phyloP scores from a whole-genome alignment of 2,329 filamentous ascomycete species.

The Xylaria hypoxylon region DNA sequence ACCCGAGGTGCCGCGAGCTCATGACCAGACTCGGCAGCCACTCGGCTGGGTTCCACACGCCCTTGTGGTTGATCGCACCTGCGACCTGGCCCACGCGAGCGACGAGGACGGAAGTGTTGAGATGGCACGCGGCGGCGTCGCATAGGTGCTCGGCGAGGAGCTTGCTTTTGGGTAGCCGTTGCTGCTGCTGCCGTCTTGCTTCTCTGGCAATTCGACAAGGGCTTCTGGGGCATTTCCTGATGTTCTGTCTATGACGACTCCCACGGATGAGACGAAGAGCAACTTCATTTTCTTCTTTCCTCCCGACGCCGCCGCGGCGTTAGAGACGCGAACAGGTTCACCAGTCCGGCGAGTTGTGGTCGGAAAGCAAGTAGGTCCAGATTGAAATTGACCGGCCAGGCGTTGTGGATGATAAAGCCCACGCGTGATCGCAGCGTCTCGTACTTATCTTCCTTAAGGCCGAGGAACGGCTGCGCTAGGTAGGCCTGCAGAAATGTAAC shows the following conservation, averaged over 20 bases:
- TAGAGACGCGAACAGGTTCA: conserved; percentile 41
- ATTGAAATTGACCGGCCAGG: conserved; percentile 48
- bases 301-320: conserved; percentile 24
- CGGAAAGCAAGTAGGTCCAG: conserved; percentile 38
- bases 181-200: conserved; percentile 6
- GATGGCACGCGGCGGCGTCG: conserved; percentile 39
- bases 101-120: conserved; percentile 35
- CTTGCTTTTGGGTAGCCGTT: conserved; percentile 48
- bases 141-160: conserved; percentile 46
- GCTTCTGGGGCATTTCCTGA: conserved; percentile 36
- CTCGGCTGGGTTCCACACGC: conserved; percentile 56
- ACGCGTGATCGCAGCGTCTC: conserved; percentile 31
- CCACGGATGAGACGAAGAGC: conserved; percentile 45
- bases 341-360: conserved; percentile 41
- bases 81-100: conserved; percentile 49
- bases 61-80: conserved; percentile 41
- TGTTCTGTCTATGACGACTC: conserved; percentile 28
- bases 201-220: conserved; percentile 30
- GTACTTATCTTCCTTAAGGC: conserved; percentile 36
- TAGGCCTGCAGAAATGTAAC: conserved; percentile 43
- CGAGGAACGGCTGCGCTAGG: conserved; percentile 38
- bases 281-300: conserved; percentile 23
- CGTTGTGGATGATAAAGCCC: conserved; percentile 43
- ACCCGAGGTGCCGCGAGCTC: conserved; percentile 53
- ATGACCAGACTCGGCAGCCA: conserved; percentile 57